Evolutionary conservation across 768 basidiomycete genomes (phyloP).

Genomic region (Scleroderma bovista): DNA sequence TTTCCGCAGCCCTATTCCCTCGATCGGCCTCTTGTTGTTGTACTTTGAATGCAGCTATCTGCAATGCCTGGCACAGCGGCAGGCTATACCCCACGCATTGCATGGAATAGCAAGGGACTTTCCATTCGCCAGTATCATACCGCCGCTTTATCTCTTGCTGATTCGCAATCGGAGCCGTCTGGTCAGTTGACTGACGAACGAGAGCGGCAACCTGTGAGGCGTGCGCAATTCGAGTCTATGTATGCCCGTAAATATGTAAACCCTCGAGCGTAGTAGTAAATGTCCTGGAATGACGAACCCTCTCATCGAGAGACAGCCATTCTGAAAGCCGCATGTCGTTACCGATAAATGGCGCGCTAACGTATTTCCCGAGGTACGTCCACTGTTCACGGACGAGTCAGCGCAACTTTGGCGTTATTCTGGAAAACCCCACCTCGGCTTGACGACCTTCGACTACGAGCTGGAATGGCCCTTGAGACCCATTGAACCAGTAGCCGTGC

Average conservation of each 20-base stretch:
- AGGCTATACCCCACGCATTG: slow-evolving; percentile 24
- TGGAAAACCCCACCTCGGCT: slow-evolving; percentile 11
- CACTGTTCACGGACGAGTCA: slow-evolving; percentile 13
- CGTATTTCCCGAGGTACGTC: slow-evolving; percentile 25
- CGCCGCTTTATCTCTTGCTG: slow-evolving; percentile 12
- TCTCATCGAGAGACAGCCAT: slow-evolving; percentile 28
- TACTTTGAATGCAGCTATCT: background rate
- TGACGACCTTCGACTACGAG: slow-evolving; percentile 22
- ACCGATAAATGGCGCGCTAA: slow-evolving; percentile 10
- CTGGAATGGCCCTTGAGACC: slow-evolving; percentile 18
- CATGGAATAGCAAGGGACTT: slow-evolving; percentile 21
- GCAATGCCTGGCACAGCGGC: slow-evolving; percentile 3
- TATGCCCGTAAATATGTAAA: background rate
- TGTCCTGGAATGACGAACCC: slow-evolving; percentile 11
- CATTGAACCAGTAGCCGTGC: slow-evolving; percentile 30
- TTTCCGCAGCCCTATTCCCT: background rate
- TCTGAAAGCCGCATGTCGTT: slow-evolving; percentile 27
- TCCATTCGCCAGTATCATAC: slow-evolving; percentile 23
- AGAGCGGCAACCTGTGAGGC: background rate
- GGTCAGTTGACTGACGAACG: background rate
- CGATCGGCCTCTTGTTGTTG: background rate
- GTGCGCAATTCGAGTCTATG: background rate
- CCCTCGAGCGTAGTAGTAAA: background rate
- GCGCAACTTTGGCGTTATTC: background rate
- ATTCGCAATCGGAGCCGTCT: background rate